These are phyloP conservation scores for Murraya koenigii DNA, from an alignment of 345 rosid species.

Conservation along the genomic window DNA sequence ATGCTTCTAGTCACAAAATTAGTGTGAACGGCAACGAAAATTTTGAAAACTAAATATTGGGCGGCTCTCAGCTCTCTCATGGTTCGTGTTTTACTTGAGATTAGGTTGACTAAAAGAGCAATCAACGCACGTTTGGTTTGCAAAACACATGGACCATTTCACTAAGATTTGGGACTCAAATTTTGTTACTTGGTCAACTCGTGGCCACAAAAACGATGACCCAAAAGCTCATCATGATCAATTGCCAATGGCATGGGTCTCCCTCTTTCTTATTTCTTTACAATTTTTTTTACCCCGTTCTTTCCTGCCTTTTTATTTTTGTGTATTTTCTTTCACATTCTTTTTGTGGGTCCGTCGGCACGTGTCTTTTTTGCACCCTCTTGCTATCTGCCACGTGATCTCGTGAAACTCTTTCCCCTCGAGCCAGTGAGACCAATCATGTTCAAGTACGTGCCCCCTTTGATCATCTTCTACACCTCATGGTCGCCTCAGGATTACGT, in stretches of 20 bases:
- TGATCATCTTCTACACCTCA: slow-evolving; percentile 18
- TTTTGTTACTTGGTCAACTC: slow-evolving; percentile 19
- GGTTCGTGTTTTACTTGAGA: neutral
- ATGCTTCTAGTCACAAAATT: neutral
- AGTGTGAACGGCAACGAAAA: neutral
- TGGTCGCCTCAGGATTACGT: slow-evolving; percentile 28
- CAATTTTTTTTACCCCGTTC: neutral
- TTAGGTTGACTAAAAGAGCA: slow-evolving; percentile 10
- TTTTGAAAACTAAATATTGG: neutral
- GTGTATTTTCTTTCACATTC: neutral
- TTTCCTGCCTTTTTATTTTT: neutral
- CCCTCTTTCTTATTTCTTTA: neutral
- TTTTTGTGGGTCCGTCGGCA: slow-evolving; percentile 1
- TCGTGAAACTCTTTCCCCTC: neutral
- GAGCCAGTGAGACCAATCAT: neutral
- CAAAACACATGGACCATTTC: slow-evolving; percentile 13
- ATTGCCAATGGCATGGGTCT: neutral
- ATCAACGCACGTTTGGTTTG: neutral
- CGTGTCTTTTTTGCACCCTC: neutral
- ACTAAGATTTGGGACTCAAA: neutral
- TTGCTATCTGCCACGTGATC: neutral
- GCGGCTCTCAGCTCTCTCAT: slow-evolving; percentile 7
- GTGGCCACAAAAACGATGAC: slow-evolving; percentile 11
- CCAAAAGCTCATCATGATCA: neutral
- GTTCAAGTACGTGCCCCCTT: neutral